Conservation (phyloP, 1,284 basidiomycete genomes). For the Ceratobasidium sp. region DNA sequence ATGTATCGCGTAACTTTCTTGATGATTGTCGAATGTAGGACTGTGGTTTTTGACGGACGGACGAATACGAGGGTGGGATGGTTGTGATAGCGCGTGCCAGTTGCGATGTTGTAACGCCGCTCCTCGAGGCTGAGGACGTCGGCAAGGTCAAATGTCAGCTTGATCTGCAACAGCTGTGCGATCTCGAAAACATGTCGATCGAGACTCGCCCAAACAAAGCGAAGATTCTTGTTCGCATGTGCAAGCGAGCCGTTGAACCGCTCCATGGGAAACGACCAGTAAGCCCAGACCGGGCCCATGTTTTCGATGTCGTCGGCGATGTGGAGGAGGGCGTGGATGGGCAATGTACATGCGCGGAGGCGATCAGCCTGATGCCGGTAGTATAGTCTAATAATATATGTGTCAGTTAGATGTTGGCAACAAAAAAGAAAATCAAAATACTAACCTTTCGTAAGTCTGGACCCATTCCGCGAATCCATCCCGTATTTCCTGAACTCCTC, state of each 20-base stretch:
- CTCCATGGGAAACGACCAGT: slow-evolving; percentile 62
- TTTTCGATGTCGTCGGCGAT: slow-evolving; percentile 55
- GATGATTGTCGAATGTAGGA: slow-evolving; percentile 48
- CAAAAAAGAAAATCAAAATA: no score
- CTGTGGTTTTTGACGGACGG: not conserved
- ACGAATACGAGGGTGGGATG: slow-evolving; percentile 8
- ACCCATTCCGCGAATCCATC: slow-evolving; percentile 62
- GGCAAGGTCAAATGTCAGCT: not conserved
- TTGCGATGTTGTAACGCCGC: slow-evolving; percentile 18
- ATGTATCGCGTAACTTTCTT: slow-evolving; percentile 15
- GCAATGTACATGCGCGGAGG: slow-evolving; percentile 53
- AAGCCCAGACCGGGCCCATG: slow-evolving; percentile 59
- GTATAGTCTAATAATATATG: no score
- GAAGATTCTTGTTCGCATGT: slow-evolving; percentile 9
- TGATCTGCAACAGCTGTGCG: slow-evolving; percentile 21
- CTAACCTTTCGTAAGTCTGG: no score
- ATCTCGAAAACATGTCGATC: slow-evolving; percentile 22
- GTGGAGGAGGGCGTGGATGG: slow-evolving; percentile 60
- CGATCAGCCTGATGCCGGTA: not conserved
- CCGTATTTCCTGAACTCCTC: slow-evolving; percentile 57
- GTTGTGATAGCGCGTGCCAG: slow-evolving; percentile 16
- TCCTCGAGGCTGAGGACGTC: slow-evolving; percentile 43
- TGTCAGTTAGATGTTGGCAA: no score
- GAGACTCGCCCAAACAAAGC: slow-evolving; percentile 17
- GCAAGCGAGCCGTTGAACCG: slow-evolving; percentile 56